Evolutionary conservation across 176 grass and related monocot species (phyloP).

Genomic region (Zea mays): Zm-B73-REFERENCE-NAM-5.0 NC_050100.1:139630501-139631000

Average conservation of each 20-base stretch:
- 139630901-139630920: not conserved
- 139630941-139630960: not conserved
- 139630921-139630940: not conserved
- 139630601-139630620: too few species aligned
- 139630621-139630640: too few species aligned
- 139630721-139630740: not conserved
- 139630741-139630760: not conserved
- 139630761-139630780: not conserved
- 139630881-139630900: not conserved
- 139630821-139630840: too few species aligned
- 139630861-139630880: not conserved
- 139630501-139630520: too few species aligned
- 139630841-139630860: not conserved
- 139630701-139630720: not conserved
- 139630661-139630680: too few species aligned
- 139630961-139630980: not conserved
- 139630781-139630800: not conserved
- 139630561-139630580: too few species aligned
- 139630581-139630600: too few species aligned
- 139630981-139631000: not conserved
- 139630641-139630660: too few species aligned
- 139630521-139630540: too few species aligned
- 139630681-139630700: not conserved
- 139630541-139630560: too few species aligned
- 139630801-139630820: not conserved